These are phyloP conservation scores for Talaromyces wortmannii DNA, from an alignment of 495 filamentous ascomycete species.

Conservation along the genomic window DNA sequence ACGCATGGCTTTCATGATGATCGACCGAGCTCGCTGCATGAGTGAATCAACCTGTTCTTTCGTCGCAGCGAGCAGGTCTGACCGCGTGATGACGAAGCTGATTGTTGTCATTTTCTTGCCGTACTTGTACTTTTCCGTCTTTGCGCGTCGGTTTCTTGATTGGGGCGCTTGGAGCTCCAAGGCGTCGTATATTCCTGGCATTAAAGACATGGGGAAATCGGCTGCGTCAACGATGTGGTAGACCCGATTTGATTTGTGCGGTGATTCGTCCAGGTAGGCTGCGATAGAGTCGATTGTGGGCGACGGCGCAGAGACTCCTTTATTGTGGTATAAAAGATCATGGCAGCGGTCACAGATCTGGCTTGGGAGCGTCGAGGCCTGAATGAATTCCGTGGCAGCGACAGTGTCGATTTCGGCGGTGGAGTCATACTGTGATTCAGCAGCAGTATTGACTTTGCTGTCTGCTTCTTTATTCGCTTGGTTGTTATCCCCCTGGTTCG, in stretches of 20 bases:
- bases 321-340: conserved; percentile 64
- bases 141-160: conserved; percentile 68
- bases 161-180: conserved; percentile 60
- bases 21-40: conserved; percentile 71
- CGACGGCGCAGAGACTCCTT: conserved; percentile 62
- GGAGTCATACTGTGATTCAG: conserved; percentile 3
- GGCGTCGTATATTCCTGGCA: conserved; percentile 54
- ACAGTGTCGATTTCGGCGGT: conserved; percentile 28
- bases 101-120: conserved; percentile 57
- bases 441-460: background rate
- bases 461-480: conserved; percentile 7
- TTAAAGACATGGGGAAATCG: conserved; percentile 89
- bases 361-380: conserved; percentile 15
- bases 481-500: conserved; percentile 14
- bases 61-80: conserved; percentile 74
- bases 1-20: conserved; percentile 67
- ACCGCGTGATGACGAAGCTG: conserved; percentile 83
- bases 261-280: conserved; percentile 77
- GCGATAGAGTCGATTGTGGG: conserved; percentile 71
- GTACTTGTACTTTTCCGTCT: conserved; percentile 50
- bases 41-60: conserved; percentile 74
- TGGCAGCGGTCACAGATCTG: conserved; percentile 83
- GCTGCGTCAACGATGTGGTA: conserved; percentile 98
- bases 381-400: conserved; percentile 11
- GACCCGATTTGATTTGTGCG: conserved; percentile 81